These are phyloP conservation scores for Calonectria hawksworthii DNA, from an alignment of 2,329 filamentous ascomycete genomes.

Conservation along the genomic window DNA sequence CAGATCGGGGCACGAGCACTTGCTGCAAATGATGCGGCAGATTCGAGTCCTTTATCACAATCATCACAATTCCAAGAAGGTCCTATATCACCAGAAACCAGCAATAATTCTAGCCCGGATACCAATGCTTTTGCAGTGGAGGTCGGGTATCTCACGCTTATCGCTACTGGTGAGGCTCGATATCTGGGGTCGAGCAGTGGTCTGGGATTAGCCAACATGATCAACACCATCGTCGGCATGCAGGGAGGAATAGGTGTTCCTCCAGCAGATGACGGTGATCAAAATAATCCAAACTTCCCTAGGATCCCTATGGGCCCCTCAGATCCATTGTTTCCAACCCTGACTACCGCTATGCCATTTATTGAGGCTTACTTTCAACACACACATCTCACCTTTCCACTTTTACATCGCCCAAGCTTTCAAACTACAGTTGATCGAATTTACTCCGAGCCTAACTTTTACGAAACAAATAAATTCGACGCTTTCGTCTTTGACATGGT, in stretches of 20 bases:
- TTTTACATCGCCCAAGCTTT: conserved; percentile 19
- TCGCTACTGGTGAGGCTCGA: conserved; percentile 22
- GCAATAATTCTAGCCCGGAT: background rate
- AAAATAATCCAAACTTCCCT: background rate
- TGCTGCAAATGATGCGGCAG: background rate
- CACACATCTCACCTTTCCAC: conserved; percentile 20
- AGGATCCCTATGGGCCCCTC: background rate
- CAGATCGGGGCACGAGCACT: background rate
- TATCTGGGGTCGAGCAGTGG: conserved; percentile 27
- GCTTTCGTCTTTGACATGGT: conserved; percentile 29
- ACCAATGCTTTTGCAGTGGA: conserved; percentile 21
- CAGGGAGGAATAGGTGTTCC: background rate
- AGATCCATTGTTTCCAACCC: background rate
- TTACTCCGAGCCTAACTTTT: conserved; percentile 14
- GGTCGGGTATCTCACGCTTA: conserved; percentile 22
- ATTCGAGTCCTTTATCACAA: background rate
- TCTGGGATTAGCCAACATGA: conserved; percentile 18
- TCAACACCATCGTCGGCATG: background rate
- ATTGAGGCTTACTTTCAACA: conserved; percentile 29
- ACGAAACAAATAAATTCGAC: conserved; percentile 10
- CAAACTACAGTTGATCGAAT: conserved; percentile 8
- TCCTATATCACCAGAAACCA: background rate
- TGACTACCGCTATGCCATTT: background rate
- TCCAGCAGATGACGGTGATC: background rate
- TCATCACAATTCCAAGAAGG: background rate